These are phyloP conservation scores for Quercus ilex DNA, from an alignment of 306 rosid species.

Conservation along the genomic window DNA sequence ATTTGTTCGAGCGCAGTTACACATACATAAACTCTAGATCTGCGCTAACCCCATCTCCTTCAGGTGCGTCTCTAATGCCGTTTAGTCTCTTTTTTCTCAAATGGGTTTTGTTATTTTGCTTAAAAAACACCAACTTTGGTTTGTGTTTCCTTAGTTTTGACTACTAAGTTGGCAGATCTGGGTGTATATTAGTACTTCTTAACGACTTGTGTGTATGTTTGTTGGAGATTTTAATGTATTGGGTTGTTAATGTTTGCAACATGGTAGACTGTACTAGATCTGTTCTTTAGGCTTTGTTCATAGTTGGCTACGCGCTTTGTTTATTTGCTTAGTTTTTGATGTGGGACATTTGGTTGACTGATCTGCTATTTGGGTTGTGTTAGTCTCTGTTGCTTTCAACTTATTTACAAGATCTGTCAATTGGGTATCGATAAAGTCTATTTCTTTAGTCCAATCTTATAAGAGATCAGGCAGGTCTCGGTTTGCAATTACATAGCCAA, in stretches of 20 bases:
- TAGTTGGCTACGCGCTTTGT: background rate
- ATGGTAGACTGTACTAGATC: background rate
- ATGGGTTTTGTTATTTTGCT: background rate
- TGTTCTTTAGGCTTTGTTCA: background rate
- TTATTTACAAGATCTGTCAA: background rate
- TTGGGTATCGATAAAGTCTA: background rate
- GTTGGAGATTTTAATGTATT: conserved; percentile 1
- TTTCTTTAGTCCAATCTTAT: background rate
- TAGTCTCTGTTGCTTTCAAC: background rate
- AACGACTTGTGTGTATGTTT: background rate
- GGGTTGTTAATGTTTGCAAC: background rate
- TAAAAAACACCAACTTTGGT: background rate
- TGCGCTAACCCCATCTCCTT: background rate
- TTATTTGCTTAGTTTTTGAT: background rate
- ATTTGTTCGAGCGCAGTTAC: background rate
- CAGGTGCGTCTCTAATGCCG: conserved; percentile 16
- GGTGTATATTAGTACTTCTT: background rate
- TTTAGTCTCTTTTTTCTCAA: too few relatives aligned
- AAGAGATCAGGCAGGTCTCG: background rate
- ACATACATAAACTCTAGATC: conserved; percentile 5
- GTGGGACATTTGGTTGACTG: background rate
- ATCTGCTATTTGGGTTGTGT: background rate
- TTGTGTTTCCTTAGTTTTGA: background rate
- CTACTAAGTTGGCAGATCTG: conserved; percentile 36
- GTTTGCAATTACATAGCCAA: background rate